These are phyloP conservation scores for Tylopilus orsonianus DNA, from an alignment of 1,284 basidiomycete species.

Conservation along the genomic window DNA sequence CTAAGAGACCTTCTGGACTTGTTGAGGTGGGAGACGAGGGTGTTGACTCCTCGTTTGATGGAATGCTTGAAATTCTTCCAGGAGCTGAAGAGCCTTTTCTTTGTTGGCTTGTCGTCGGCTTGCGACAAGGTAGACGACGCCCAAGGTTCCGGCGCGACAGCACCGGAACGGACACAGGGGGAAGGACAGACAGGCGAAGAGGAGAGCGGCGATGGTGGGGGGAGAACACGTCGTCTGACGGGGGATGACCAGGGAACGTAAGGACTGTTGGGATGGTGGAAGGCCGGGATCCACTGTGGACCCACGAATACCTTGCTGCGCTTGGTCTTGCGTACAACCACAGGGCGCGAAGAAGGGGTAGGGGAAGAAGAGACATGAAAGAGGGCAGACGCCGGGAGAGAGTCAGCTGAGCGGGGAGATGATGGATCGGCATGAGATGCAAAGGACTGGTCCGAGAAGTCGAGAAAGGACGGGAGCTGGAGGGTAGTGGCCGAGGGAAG, in stretches of 20 bases:
- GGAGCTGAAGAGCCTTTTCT: constrained; percentile 31
- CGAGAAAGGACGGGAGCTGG: constrained; percentile 39
- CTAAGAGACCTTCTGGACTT: constrained; percentile 16
- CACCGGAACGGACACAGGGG: constrained; percentile 36
- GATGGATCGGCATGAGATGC: constrained; percentile 10
- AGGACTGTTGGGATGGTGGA: constrained; percentile 48
- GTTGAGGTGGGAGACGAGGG: constrained; percentile 20
- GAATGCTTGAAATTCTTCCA: constrained; percentile 31
- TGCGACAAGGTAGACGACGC: constrained; percentile 25
- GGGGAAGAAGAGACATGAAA: constrained; percentile 19
- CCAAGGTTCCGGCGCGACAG: constrained; percentile 41
- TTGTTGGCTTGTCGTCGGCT: constrained; percentile 20
- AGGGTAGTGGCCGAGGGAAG: constrained; percentile 39
- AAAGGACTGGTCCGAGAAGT: constrained; percentile 29
- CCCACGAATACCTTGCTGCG: constrained; percentile 28
- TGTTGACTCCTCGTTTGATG: constrained; percentile 25
- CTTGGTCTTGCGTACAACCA: constrained; percentile 16
- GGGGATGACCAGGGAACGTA: constrained; percentile 46
- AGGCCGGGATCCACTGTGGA: constrained; percentile 37
- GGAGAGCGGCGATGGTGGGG: constrained; percentile 30
- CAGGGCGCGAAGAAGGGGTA: constrained; percentile 15
- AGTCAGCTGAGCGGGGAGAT: constrained; percentile 7
- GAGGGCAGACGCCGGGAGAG: constrained; percentile 17
- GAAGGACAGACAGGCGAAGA: constrained; percentile 29
- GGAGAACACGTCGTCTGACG: constrained; percentile 39